Base-by-base conservation (phyloP, 305 asterid genomes). In the Nicotiana rustica region DNA sequence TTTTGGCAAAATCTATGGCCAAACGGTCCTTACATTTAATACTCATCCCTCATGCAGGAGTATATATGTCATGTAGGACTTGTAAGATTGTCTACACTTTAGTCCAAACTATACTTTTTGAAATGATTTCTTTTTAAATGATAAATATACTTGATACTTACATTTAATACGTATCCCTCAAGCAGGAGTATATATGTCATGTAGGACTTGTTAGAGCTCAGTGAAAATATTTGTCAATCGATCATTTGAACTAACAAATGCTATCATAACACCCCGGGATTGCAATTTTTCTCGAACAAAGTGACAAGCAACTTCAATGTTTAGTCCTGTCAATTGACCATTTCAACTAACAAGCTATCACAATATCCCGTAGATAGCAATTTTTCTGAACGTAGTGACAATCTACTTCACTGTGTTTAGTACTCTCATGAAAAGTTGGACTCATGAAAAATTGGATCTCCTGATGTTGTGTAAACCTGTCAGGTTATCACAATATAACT, bases 401-500 rank as follows among this genome's bases (percentile, higher is more conserved):
- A 70, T 44, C 18, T 41, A 70, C 78, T 19, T 52, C 36, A 70
- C 19, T 44, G 52, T 5, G 66, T 41, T 41, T 19, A 70, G 12
- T 70, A 15, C 33, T 69, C 31, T 18, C 10, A 35, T 69, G 36
- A 33, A 33, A 68, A 36, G 17, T 68, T 0, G 56, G 56, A 68
- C 31, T 18, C 10, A 35, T 69, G 36, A 33, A 33, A 68, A 36
- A 36, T 68, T 0, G 56, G 56, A 68, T 68, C n/a, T 29, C 1
- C 36, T 68, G 56, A 68, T 29, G 18, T 4, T 68, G 29, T 68
- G 77, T 68, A 68, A 68, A n/a, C 31, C 77, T 38, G 33, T 55
- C 33, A 69, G 77, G 41, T 69, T 69, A 69, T 68, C 77, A 68
- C 55, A 68, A 41, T n/a, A 68, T n/a, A 68, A 69, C 57, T 38